Conservation (phyloP, 2,329 filamentous ascomycete genomes). For the Pseudogymnoascus sp. region DNA sequence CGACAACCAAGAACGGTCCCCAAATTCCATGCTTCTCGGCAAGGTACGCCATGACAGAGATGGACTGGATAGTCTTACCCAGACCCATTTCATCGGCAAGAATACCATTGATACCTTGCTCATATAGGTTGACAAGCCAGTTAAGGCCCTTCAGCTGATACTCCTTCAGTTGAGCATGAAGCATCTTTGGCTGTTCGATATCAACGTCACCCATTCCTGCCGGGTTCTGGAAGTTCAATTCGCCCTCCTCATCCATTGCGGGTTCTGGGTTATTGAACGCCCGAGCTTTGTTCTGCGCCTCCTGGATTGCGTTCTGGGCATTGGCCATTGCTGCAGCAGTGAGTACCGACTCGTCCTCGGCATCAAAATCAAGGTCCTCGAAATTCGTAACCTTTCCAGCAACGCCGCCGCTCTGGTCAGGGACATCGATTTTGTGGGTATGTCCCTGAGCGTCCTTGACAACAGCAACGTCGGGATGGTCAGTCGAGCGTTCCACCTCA, state of each 20-base stretch:
- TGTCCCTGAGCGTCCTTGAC: constrained; percentile 39
- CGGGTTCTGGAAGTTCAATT: constrained; percentile 99
- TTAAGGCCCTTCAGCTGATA: constrained; percentile 99
- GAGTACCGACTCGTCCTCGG: constrained; percentile 77
- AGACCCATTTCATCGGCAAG: constrained; percentile 99
- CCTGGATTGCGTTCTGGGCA: constrained; percentile 88
- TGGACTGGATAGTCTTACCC: constrained; percentile 97
- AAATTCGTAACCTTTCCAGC: constrained; percentile 80
- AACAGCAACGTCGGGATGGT: constrained; percentile 62
- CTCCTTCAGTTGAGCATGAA: constrained; percentile 91
- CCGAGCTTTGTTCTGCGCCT: constrained; percentile 85
- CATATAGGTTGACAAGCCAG: constrained; percentile 97
- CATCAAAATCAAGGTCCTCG: constrained; percentile 90
- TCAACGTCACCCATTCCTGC: constrained; percentile 90
- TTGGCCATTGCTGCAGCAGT: constrained; percentile 86
- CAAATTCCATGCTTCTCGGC: constrained; percentile 96
- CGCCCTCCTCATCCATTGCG: constrained; percentile 79
- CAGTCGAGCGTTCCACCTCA: constrained; percentile 83
- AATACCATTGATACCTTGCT: constrained; percentile 99
- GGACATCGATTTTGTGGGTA: constrained; percentile 36
- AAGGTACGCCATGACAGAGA: constrained; percentile 97
- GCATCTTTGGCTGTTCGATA: constrained; percentile 86
- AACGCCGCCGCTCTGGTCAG: constrained; percentile 43
- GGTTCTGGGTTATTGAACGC: constrained; percentile 76
- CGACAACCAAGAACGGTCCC: constrained; percentile 95